Conservation (phyloP, 768 basidiomycete genomes). For the Chalciporus pseudorubinellus region DNA sequence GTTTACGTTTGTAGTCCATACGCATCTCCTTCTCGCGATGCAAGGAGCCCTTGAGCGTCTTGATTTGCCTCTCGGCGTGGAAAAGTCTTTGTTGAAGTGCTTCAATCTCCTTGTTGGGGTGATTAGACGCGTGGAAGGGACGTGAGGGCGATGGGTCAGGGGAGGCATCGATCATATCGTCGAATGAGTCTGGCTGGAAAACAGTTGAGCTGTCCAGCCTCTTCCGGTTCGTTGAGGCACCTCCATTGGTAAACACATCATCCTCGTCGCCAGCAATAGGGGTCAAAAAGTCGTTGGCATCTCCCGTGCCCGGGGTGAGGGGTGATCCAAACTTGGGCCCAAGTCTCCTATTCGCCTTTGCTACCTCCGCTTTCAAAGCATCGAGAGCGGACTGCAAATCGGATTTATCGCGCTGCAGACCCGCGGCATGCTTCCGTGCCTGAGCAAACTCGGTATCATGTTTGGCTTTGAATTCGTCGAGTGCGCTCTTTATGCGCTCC, state of each 20-base stretch:
- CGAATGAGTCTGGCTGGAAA: conserved; percentile 46
- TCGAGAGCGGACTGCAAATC: conserved; percentile 86
- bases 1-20: conserved; percentile 59
- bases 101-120: conserved; percentile 79
- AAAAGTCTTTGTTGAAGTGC: conserved; percentile 76
- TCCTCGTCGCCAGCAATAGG: conserved; percentile 55
- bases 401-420: conserved; percentile 86
- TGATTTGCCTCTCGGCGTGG: conserved; percentile 84
- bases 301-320: conserved; percentile 59
- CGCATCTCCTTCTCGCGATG: conserved; percentile 82
- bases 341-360: conserved; percentile 58
- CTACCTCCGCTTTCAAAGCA: conserved; percentile 66
- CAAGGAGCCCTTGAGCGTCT: conserved; percentile 74
- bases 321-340: conserved; percentile 67
- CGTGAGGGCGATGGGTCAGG: conserved; percentile 62
- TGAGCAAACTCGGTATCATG: conserved; percentile 96
- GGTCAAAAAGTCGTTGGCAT: conserved; percentile 49
- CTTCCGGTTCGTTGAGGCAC: conserved; percentile 60
- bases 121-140: conserved; percentile 68
- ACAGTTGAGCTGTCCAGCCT: conserved; percentile 50
- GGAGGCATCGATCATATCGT: conserved; percentile 48
- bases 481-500: conserved; percentile 60
- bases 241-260: conserved; percentile 66
- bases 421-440: conserved; percentile 82
- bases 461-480: conserved; percentile 79